Evolutionary conservation across 2,329 filamentous ascomycete genomes (phyloP), one percentile per base, ranked within the genome.

Genomic region (Elsinoe batatas): DNA sequence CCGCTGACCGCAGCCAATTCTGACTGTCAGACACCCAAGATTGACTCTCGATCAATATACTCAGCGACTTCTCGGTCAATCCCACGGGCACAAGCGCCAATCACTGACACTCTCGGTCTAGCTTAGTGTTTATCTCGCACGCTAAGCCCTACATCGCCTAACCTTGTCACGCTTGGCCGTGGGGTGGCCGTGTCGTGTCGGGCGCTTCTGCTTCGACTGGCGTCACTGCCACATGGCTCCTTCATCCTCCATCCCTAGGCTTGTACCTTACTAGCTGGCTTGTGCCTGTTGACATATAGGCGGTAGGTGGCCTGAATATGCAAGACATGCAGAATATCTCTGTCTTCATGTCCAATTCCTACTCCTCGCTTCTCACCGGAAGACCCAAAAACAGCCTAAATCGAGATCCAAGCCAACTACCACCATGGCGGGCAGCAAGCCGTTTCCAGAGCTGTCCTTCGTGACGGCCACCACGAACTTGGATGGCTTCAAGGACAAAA

Each of bases 401-500:
- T 18, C 33, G 18, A 49, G 8, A 11, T 15, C 13, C n/a, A 11
- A 49, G 8, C n/a, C 26, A 30, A 49, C 44, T 33, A 33, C 26
- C 44, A 35, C 3, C 26, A 51, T 51, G 47, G 47, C 47, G 13
- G 33, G 26, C 47, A 51, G 26, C 47, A 51, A 51, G 26, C 32
- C 47, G 5, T 8, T 15, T n/a, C 22, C 11, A 26, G 15, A 36
- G 40, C 60, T 63, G 18, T 61, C 59, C 32, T 66, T 63, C 59
- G 61, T 66, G 46, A 61, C 63, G 20, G 60, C 65, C 17, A 30
- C 26, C 26, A 61, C 61, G 18, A 58, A 65, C 32, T 64, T 64
- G 3, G 60, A 56, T 15, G 56, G 67, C 50, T 60, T 65, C 40
- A 64, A 61, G 44, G 62, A 67, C 50, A 62, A 59, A 33, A 57